Evolutionary conservation across 2,329 filamentous ascomycete genomes (phyloP).

Genomic region (Pseudocercospora crystallina): DNA sequence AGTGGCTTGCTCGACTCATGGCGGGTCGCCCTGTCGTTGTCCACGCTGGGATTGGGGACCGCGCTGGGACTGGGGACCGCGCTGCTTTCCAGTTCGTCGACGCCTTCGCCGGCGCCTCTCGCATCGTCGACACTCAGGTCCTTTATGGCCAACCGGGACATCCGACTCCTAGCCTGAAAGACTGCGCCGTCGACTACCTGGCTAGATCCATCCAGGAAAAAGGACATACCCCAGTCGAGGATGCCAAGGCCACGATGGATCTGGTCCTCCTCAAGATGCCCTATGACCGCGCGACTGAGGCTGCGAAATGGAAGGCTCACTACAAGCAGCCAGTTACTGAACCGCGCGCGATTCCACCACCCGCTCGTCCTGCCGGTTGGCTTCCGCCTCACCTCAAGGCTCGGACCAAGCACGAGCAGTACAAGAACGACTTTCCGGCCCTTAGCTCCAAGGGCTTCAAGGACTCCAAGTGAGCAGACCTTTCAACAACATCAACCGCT

Average conservation of each 20-base stretch:
- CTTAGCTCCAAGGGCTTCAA: too few species aligned
- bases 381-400: too few species aligned
- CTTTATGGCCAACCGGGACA: not conserved
- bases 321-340: too few species aligned
- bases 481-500: too few species aligned
- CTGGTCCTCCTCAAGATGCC: constrained; percentile 3
- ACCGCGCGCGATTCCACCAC: too few species aligned
- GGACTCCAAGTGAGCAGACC: too few species aligned
- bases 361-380: too few species aligned
- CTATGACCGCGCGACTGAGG: constrained; percentile 11
- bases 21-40: constrained; percentile 14
- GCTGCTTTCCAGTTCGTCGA: constrained; percentile 5
- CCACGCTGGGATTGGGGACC: too few species aligned
- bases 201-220: constrained; percentile 1
- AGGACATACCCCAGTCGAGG: constrained; percentile 10
- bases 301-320: constrained; percentile 3
- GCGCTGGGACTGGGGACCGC: too few species aligned
- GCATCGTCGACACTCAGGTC: constrained; percentile 17
- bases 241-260: constrained; percentile 9
- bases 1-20: constrained; percentile 11
- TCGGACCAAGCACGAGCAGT: too few species aligned
- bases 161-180: not conserved
- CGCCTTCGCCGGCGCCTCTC: not conserved
- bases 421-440: too few species aligned
- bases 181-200: not conserved